phyloP scores from a whole-genome alignment of 805 yeast species.

The Debaryomyces hansenii region DNA sequence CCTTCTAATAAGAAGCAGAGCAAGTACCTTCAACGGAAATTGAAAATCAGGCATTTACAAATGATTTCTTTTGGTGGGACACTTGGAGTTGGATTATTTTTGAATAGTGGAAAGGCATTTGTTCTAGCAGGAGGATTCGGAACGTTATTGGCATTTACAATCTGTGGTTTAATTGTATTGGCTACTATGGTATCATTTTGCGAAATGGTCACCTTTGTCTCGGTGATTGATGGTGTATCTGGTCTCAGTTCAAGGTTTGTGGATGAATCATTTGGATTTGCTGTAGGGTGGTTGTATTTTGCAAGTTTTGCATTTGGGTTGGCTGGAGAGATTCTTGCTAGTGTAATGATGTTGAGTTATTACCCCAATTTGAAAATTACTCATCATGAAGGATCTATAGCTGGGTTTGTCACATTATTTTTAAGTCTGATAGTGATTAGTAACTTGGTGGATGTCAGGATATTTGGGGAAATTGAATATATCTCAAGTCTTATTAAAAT shows the following conservation, averaged over 20 bases:
- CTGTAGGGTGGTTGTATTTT: slow-evolving; percentile 75
- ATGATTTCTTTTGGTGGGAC: slow-evolving; percentile 81
- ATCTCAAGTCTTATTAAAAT: slow-evolving; percentile 60
- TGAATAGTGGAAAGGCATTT: slow-evolving; percentile 72
- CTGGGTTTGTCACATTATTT: slow-evolving; percentile 68
- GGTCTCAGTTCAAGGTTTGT: slow-evolving; percentile 75
- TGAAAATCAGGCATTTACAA: slow-evolving; percentile 67
- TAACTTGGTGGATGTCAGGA: slow-evolving; percentile 67
- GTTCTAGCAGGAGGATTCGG: slow-evolving; percentile 79
- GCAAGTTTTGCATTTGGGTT: slow-evolving; percentile 68
- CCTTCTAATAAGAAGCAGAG: slow-evolving; percentile 4
- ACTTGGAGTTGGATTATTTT: slow-evolving; percentile 70
- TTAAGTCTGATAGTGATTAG: slow-evolving; percentile 44
- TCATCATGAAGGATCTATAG: slow-evolving; percentile 39
- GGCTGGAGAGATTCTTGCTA: slow-evolving; percentile 81
- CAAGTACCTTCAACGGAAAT: slow-evolving; percentile 50
- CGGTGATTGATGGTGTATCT: slow-evolving; percentile 76
- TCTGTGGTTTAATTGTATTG: slow-evolving; percentile 65
- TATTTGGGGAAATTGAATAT: slow-evolving; percentile 76
- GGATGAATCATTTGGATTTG: slow-evolving; percentile 76
- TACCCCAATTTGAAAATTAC: slow-evolving; percentile 58
- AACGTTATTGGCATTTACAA: slow-evolving; percentile 61
- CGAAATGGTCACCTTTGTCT: slow-evolving; percentile 78
- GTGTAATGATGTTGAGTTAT: slow-evolving; percentile 71
- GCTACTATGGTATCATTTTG: slow-evolving; percentile 74